Conservation (phyloP, 179 eudicot genomes). For the Amaranthus tricolor region DNA sequence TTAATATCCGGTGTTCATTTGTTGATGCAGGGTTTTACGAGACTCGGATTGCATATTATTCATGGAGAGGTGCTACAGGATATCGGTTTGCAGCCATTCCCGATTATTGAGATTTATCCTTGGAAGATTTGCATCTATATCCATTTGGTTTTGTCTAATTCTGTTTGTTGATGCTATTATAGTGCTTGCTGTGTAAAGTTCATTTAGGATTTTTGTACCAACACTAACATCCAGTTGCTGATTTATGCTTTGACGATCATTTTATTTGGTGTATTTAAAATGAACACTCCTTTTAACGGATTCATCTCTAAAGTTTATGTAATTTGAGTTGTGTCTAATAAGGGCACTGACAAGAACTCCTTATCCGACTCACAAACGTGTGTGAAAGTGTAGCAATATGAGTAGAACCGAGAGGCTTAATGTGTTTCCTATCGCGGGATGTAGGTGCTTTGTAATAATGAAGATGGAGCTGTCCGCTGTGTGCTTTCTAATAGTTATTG, state of each 20-base stretch:
- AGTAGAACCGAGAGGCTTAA: too few relatives aligned
- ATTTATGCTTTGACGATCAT: neutral
- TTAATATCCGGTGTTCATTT: constrained; percentile 3
- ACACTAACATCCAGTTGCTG: neutral
- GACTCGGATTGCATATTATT: constrained; percentile 88
- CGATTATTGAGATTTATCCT: constrained; percentile 47
- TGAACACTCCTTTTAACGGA: neutral
- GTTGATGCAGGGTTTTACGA: constrained; percentile 83
- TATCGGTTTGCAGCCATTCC: constrained; percentile 87
- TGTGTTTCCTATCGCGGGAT: too few relatives aligned
- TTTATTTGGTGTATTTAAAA: neutral
- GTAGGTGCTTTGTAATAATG: too few relatives aligned
- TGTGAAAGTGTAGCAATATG: too few relatives aligned
- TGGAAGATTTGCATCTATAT: neutral
- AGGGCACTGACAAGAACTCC: too few relatives aligned
- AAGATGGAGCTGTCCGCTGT: too few relatives aligned
- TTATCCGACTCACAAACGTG: too few relatives aligned
- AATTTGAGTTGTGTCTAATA: too few relatives aligned
- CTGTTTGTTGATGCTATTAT: neutral
- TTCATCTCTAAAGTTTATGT: neutral
- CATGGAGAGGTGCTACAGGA: constrained; percentile 97
- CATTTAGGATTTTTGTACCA: constrained; percentile 7
- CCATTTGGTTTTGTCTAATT: neutral
- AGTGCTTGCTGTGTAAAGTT: constrained; percentile 9
- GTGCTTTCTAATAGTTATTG: too few relatives aligned